Evolutionary conservation across 2,329 filamentous ascomycete genomes (phyloP).

Genomic region (Leptographium lundbergii): DNA sequence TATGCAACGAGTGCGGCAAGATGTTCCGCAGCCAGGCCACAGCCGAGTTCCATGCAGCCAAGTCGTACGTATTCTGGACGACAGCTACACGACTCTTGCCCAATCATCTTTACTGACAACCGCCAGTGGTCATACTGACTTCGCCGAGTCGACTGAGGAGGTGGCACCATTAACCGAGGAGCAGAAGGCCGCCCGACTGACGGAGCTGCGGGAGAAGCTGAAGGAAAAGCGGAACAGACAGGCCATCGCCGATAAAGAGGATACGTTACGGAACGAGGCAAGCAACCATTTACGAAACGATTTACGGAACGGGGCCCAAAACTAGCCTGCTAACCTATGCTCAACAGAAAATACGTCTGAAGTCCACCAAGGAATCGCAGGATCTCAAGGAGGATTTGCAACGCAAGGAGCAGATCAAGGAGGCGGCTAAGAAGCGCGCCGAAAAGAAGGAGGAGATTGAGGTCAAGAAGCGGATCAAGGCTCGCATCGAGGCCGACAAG

Average conservation of each 20-base stretch:
- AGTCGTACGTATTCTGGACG: constrained; percentile 43
- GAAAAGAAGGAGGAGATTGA: constrained; percentile 80
- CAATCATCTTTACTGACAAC: background rate
- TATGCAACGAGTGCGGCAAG: constrained; percentile 94
- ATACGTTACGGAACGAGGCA: constrained; percentile 77
- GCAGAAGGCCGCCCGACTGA: constrained; percentile 71
- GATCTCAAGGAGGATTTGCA: constrained; percentile 81
- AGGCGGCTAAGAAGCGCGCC: constrained; percentile 70
- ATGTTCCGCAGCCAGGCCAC: constrained; percentile 70
- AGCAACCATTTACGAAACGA: background rate
- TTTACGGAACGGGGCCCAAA: background rate
- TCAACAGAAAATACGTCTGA: constrained; percentile 55
- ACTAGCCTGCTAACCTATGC: no score
- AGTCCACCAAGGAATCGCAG: constrained; percentile 79
- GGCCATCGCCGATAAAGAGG: constrained; percentile 62
- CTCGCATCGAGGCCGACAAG: constrained; percentile 91
- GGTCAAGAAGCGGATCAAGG: constrained; percentile 79
- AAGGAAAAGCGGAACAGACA: constrained; percentile 59
- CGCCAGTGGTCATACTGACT: constrained; percentile 67
- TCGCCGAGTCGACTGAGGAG: constrained; percentile 86
- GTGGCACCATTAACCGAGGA: constrained; percentile 84
- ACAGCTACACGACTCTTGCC: background rate
- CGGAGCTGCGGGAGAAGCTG: constrained; percentile 60
- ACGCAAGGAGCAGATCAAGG: constrained; percentile 84
- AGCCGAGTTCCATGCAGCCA: constrained; percentile 82